phyloP scores from a whole-genome alignment of 106 monocot species.

The Dendrobium officinale region DNA sequence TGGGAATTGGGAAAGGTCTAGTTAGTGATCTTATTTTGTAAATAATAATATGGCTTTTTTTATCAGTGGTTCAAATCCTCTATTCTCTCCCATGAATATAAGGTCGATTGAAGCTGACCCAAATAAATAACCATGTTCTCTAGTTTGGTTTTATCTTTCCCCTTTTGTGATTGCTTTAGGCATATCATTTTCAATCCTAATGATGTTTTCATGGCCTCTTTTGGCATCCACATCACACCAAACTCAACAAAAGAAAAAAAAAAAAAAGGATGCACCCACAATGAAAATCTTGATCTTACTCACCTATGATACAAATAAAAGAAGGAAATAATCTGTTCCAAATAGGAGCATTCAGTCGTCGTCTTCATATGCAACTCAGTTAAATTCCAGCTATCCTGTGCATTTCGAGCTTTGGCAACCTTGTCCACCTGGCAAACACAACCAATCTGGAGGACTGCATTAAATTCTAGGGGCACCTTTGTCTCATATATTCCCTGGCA shows the following conservation, averaged over 20 bases:
- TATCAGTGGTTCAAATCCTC: too few species aligned
- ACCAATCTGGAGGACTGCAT: slow-evolving; percentile 81
- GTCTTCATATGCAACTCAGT: slow-evolving; percentile 85
- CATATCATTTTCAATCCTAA: too few species aligned
- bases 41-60: too few species aligned
- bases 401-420: slow-evolving; percentile 44
- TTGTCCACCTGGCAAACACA: slow-evolving; percentile 90
- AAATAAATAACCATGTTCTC: too few species aligned
- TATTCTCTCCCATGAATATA: too few species aligned
- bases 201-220: background rate
- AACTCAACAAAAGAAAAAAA: background rate
- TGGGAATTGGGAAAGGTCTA: too few species aligned
- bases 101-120: too few species aligned
- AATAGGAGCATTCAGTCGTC: slow-evolving; percentile 84
- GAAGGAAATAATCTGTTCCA: slow-evolving; percentile 59
- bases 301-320: slow-evolving; percentile 96
- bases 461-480: slow-evolving; percentile 60
- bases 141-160: too few species aligned
- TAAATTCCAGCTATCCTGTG: slow-evolving; percentile 62
- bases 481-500: slow-evolving; percentile 94
- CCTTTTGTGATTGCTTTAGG: too few species aligned
- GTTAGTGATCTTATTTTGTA: too few species aligned
- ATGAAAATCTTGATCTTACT: background rate
- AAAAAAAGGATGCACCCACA: background rate
- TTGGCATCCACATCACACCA: background rate